Evolutionary conservation across 2,329 filamentous ascomycete genomes (phyloP).

Genomic region (Colletotrichum brevisporum): DNA sequence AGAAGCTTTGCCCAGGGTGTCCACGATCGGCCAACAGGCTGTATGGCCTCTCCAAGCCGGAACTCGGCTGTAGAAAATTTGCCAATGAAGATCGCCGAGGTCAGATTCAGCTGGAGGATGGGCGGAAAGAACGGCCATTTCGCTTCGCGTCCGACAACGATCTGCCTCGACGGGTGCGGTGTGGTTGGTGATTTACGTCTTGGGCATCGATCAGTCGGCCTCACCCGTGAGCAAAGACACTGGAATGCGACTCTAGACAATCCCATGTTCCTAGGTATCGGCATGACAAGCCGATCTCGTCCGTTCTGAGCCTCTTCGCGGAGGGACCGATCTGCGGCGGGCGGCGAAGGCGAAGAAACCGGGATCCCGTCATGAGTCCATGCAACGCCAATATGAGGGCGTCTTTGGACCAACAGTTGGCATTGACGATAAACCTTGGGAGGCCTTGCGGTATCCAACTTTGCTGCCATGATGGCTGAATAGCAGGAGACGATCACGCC

Average conservation of each 20-base stretch:
- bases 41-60: background rate
- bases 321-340: no score
- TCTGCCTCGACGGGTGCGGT: background rate
- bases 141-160: background rate
- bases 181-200: background rate
- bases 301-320: no score
- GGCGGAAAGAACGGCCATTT: background rate
- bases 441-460: no score
- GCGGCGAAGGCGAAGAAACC: background rate
- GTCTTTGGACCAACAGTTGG: background rate
- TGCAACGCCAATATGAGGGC: background rate
- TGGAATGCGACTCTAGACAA: background rate
- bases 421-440: no score
- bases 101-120: background rate
- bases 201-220: background rate
- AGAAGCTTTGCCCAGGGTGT: background rate
- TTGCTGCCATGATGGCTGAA: background rate
- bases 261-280: background rate
- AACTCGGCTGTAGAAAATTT: background rate
- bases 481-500: background rate
- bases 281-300: background rate
- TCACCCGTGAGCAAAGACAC: background rate
- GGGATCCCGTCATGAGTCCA: background rate
- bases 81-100: background rate
- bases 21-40: no score